Evolutionary conservation across 257 asterid species (phyloP).

Genomic region (Cynanchum wilfordii): DNA sequence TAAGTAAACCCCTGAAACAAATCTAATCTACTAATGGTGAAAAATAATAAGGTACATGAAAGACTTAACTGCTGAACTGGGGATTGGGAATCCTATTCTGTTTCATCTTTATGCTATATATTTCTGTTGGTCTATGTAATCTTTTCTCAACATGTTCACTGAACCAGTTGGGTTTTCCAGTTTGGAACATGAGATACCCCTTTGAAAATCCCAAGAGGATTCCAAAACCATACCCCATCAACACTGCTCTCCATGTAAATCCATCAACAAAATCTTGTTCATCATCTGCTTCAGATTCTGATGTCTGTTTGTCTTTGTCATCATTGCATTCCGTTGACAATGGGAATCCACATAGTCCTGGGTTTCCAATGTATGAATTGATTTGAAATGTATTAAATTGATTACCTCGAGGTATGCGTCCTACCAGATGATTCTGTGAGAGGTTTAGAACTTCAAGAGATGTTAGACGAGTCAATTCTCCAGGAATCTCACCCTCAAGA

Average conservation of each 20-base stretch:
- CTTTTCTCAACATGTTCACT: neutral
- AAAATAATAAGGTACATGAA: neutral
- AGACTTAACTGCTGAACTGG: neutral
- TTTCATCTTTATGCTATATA: neutral
- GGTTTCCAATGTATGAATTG: conserved; percentile 12
- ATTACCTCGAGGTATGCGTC: conserved; percentile 2
- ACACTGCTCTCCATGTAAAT: neutral
- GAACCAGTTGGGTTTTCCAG: neutral
- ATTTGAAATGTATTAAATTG: conserved; percentile 6
- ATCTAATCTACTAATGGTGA: too few species aligned
- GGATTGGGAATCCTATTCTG: neutral
- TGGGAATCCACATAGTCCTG: conserved; percentile 17
- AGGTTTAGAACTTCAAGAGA: neutral
- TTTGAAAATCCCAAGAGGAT: neutral
- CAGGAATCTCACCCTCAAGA: conserved; percentile 7
- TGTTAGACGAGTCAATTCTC: neutral
- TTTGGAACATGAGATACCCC: neutral
- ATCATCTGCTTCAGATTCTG: neutral
- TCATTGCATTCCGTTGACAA: neutral
- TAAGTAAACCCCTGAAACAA: neutral
- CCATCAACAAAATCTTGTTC: conserved; percentile 2
- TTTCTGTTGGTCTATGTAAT: neutral
- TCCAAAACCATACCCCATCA: conserved; percentile 15
- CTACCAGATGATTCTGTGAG: conserved; percentile 6
- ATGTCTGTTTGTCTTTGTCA: neutral